Base-by-base conservation (phyloP, 2,329 filamentous ascomycete species). In the Colletotrichum higginsianum region DNA sequence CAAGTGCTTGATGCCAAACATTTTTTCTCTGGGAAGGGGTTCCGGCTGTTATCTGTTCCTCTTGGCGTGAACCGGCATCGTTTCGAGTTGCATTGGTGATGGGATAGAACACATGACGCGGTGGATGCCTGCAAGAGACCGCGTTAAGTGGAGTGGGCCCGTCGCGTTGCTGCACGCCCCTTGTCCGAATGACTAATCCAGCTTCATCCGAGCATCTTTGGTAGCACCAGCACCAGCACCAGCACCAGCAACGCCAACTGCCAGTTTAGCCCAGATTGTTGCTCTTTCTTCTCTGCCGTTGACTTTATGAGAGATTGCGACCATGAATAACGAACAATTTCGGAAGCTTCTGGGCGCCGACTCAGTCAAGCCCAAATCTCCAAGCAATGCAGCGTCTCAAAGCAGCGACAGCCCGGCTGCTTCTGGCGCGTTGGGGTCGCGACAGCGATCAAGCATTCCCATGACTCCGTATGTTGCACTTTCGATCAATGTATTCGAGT, bases 301-400 rank as follows among this genome's bases (percentile, higher is more conserved):
- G 18, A 42, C 26, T 40, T 16, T 42, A 30, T 21, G n/a, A 57
- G 12, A 35, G 23, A 71, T 5, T 16, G 60, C 38, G 40, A 56
- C 53, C 47, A 98, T 99, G 96, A 97, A 98, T 81, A 98, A 98
- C 86, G 90, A 95, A 53, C 94, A 98, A 78, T 99, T 99, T 78
- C 92, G 96, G 66, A 92, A 93, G 74, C 88, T 98, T 8, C 82
- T 98, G 26, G 85, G 91, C 56, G 81, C 82, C 50, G 86, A 85
- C 71, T 78, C 85, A 8, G 78, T 81, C 66, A 86, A 85, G 71
- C 73, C 81, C 40, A 76, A 80, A 73, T 71, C 82, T 75, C 68
- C 80, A 72, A 82, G 82, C 79, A 81, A 88, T 85, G 87, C 84
- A 74, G 79, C 84, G 60, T 85, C 88, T 16, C 78, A 76, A 64